Conservation (phyloP, 108 stramenopile species). For the Aureococcus anophagefferens region DNA sequence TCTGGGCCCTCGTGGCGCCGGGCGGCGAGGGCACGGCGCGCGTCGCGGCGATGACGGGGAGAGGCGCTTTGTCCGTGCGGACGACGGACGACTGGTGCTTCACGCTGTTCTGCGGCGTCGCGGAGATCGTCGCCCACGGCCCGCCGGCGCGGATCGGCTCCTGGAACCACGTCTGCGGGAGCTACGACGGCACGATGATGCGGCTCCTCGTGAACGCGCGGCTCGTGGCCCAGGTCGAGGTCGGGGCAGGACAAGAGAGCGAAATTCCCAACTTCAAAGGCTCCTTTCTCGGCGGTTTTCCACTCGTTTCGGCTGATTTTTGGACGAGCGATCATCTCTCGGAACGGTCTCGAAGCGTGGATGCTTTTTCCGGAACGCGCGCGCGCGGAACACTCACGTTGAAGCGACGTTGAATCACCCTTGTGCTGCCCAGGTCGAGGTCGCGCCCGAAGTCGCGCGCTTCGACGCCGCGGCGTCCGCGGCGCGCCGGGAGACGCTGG, state of each 20-base stretch:
- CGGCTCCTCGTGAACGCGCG: constrained; percentile 29
- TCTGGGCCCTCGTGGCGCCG: constrained; percentile 24
- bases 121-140: constrained; percentile 25
- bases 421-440: no score
- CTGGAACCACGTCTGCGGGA: constrained; percentile 35
- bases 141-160: constrained; percentile 17
- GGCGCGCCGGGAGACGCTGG: constrained; percentile 9
- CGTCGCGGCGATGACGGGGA: constrained; percentile 25
- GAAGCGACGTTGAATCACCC: no score
- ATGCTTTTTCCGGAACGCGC: no score
- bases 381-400: no score
- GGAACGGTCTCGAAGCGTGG: no score
- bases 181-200: constrained; percentile 28
- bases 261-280: no score
- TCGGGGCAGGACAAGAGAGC: not conserved
- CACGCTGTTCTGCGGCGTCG: constrained; percentile 14
- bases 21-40: constrained; percentile 17
- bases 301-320: no score
- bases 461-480: constrained; percentile 3
- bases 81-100: constrained; percentile 27
- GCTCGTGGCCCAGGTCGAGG: constrained; percentile 22
- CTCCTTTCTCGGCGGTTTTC: no score
- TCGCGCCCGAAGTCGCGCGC: not conserved
- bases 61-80: constrained; percentile 16
- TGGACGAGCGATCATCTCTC: no score